Percentiles rank a stretch among this genome's conserved stretches.
These are phyloP conservation scores for Cordyceps cateniannulata DNA, from an alignment of 2,329 filamentous ascomycete genomes.

Conservation along the genomic window DNA sequence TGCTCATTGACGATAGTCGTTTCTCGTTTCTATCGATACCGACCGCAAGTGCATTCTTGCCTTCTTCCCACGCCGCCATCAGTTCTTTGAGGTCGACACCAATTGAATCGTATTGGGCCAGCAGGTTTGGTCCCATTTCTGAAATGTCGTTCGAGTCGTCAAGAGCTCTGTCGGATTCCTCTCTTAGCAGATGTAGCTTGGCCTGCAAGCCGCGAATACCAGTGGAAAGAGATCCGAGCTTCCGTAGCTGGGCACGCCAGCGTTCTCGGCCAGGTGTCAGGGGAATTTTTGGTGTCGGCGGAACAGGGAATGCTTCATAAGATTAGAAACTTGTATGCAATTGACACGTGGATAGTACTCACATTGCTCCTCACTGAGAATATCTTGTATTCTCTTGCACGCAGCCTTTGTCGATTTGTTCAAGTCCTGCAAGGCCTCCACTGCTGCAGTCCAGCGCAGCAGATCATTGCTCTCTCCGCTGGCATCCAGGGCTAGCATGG, in stretches of 20 bases:
- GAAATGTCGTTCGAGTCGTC: slow-evolving; percentile 67
- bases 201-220: slow-evolving; percentile 89
- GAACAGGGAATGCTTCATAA: slow-evolving; percentile 43
- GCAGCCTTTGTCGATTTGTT: slow-evolving; percentile 55
- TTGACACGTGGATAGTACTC: slow-evolving; percentile 28
- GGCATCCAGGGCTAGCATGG: slow-evolving; percentile 80
- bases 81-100: slow-evolving; percentile 77
- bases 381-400: slow-evolving; percentile 58
- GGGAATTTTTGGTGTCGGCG: slow-evolving; percentile 51
- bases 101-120: slow-evolving; percentile 91
- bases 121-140: slow-evolving; percentile 70
- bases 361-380: slow-evolving; percentile 77
- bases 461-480: slow-evolving; percentile 73
- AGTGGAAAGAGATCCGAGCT: slow-evolving; percentile 80
- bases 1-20: slow-evolving; percentile 57
- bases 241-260: slow-evolving; percentile 79
- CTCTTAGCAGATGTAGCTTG: slow-evolving; percentile 84
- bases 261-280: slow-evolving; percentile 72
- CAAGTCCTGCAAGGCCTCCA: slow-evolving; percentile 65
- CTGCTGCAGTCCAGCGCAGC: slow-evolving; percentile 68
- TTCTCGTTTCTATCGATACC: slow-evolving; percentile 79
- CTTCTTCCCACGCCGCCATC: slow-evolving; percentile 80
- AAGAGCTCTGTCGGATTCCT: slow-evolving; percentile 76
- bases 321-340: slow-evolving; percentile 6
- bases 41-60: slow-evolving; percentile 72